Evolutionary conservation across 345 rosid genomes (phyloP).

Genomic region (Linum trigynum): DNA sequence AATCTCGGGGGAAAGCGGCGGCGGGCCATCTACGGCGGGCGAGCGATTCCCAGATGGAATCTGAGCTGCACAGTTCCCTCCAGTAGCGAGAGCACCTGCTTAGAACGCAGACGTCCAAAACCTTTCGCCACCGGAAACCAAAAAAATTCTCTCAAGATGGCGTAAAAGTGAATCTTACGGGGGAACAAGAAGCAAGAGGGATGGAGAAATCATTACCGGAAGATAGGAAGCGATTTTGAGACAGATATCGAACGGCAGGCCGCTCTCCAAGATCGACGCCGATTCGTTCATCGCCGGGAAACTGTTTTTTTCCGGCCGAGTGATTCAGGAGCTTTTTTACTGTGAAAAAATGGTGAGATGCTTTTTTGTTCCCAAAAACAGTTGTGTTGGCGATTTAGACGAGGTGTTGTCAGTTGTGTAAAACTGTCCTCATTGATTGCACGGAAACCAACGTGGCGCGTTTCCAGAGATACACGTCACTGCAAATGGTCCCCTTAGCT

Average conservation of each 20-base stretch:
- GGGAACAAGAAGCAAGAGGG: not conserved
- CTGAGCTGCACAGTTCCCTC: conserved; percentile 55
- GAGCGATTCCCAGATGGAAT: conserved; percentile 58
- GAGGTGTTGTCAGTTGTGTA: not conserved
- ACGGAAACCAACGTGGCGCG: not conserved
- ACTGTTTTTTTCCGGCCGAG: not conserved
- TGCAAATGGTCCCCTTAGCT: no score
- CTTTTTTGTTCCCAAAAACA: no score
- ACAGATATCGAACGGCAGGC: conserved; percentile 49
- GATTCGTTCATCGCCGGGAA: conserved; percentile 19
- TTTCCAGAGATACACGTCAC: not conserved
- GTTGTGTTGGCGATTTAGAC: not conserved
- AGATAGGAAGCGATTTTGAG: conserved; percentile 53
- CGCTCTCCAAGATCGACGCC: conserved; percentile 12
- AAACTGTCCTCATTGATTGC: not conserved
- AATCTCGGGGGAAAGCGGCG: conserved; percentile 12
- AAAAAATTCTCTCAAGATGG: not conserved
- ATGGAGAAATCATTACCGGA: conserved; percentile 26
- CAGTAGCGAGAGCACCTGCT: conserved; percentile 63
- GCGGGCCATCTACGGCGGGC: conserved; percentile 54
- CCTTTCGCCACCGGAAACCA: conserved; percentile 23
- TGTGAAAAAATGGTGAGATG: not conserved
- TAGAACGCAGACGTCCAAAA: conserved; percentile 46
- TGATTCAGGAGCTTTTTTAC: not conserved
- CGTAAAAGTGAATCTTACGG: not conserved